Percentiles rank a stretch among this genome's conserved stretches.
These are phyloP conservation scores for Cronartium quercuum DNA, from an alignment of 1,284 basidiomycete genomes.

Conservation along the genomic window DNA sequence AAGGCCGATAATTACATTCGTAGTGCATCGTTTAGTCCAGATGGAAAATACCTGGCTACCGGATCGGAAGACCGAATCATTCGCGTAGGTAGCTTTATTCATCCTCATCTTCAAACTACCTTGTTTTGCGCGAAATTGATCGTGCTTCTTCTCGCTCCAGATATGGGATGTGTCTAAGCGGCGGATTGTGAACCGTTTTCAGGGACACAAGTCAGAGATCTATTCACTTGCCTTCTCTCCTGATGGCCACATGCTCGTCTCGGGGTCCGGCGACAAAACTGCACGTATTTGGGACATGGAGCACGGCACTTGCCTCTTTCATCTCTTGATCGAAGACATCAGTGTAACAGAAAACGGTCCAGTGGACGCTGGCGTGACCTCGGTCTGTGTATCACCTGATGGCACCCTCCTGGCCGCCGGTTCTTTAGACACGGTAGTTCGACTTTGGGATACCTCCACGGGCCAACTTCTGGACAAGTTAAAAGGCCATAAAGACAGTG, in stretches of 20 bases:
- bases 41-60: conserved; percentile 71
- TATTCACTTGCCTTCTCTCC: conserved; percentile 80
- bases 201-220: conserved; percentile 82
- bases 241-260: conserved; percentile 75
- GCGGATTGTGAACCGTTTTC: conserved; percentile 65
- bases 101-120: too few species aligned
- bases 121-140: neutral
- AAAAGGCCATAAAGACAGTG: conserved; percentile 72
- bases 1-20: conserved; percentile 69
- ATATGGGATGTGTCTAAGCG: conserved; percentile 79
- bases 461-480: conserved; percentile 68
- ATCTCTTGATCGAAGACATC: conserved; percentile 31
- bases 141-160: conserved; percentile 50
- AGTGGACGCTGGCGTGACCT: conserved; percentile 48
- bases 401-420: conserved; percentile 75
- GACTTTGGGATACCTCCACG: conserved; percentile 75
- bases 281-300: conserved; percentile 82
- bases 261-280: conserved; percentile 80
- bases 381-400: conserved; percentile 72
- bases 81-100: conserved; percentile 55
- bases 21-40: conserved; percentile 74
- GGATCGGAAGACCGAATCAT: conserved; percentile 78
- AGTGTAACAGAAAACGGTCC: conserved; percentile 8
- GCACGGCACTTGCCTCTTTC: conserved; percentile 56
- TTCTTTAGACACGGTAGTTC: conserved; percentile 71